Evolutionary conservation across 768 basidiomycete species (phyloP).

Genomic region (Zangia roseola): DNA sequence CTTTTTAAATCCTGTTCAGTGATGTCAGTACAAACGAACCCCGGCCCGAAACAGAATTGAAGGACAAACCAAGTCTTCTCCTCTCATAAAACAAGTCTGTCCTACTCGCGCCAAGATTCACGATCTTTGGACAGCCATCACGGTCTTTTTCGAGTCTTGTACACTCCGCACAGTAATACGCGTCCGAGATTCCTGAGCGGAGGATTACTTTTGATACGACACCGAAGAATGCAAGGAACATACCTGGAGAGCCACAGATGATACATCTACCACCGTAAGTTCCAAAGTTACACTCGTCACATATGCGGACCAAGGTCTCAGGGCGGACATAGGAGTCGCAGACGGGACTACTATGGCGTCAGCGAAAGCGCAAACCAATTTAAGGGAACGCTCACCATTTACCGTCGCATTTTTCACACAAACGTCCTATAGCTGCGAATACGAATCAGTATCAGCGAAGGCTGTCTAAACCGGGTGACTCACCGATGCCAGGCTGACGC

Average conservation of each 20-base stretch:
- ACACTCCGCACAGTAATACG: slow-evolving; percentile 98
- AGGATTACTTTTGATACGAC: no score
- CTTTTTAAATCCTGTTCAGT: slow-evolving; percentile 32
- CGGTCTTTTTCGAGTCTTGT: slow-evolving; percentile 96
- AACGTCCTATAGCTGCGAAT: slow-evolving; percentile 83
- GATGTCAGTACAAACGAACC: neutral
- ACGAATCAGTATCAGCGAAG: slow-evolving; percentile 7
- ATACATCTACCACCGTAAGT: slow-evolving; percentile 98
- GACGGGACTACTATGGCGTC: slow-evolving; percentile 66
- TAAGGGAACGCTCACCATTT: slow-evolving; percentile 73
- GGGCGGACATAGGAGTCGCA: slow-evolving; percentile 99
- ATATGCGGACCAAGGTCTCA: slow-evolving; percentile 96
- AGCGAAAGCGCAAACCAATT: neutral
- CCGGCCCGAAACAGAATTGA: neutral
- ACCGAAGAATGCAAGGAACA: slow-evolving; percentile 13
- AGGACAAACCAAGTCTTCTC: slow-evolving; percentile 67
- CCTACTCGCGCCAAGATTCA: slow-evolving; percentile 91
- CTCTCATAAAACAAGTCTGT: slow-evolving; percentile 93
- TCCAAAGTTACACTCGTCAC: slow-evolving; percentile 99
- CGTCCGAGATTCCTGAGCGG: slow-evolving; percentile 87
- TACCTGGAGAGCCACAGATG: slow-evolving; percentile 95
- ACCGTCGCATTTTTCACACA: slow-evolving; percentile 99
- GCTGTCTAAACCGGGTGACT: slow-evolving; percentile 22
- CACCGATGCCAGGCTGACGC: slow-evolving; percentile 95
- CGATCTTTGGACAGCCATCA: slow-evolving; percentile 98